These are phyloP conservation scores for Citrus sp. DNA, from an alignment of 345 rosid genomes.

Conservation along the genomic window DNA sequence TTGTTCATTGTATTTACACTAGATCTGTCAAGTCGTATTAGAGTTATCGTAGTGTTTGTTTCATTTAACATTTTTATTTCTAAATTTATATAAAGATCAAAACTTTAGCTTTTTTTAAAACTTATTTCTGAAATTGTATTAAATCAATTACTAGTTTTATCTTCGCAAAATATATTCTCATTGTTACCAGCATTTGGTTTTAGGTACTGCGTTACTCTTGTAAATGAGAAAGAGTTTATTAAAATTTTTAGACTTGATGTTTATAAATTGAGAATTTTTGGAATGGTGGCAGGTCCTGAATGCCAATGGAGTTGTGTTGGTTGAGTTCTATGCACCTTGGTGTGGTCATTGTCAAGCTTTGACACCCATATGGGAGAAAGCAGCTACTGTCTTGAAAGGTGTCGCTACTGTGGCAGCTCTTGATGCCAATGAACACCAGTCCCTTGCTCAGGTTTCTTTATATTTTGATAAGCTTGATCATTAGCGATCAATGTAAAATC, in stretches of 20 bases:
- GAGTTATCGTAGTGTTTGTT: neutral
- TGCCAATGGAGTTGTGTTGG: conserved; percentile 80
- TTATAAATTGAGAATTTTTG: neutral
- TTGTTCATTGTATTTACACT: neutral
- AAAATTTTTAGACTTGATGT: neutral
- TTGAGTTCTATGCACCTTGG: conserved; percentile 99
- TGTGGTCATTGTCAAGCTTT: conserved; percentile 96
- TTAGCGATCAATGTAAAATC: neutral
- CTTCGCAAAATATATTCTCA: neutral
- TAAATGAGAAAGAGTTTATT: neutral
- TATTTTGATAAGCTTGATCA: neutral
- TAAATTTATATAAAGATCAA: neutral
- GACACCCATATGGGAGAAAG: conserved; percentile 96
- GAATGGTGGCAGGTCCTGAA: conserved; percentile 61
- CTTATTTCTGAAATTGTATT: neutral
- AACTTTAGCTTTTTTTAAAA: neutral
- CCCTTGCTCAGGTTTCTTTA: conserved; percentile 80
- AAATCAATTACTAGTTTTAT: neutral
- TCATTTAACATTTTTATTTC: neutral
- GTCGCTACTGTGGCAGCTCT: conserved; percentile 91
- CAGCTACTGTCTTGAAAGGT: conserved; percentile 76
- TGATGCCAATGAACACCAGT: conserved; percentile 93
- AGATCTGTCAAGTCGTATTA: conserved; percentile 8
- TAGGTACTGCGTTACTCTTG: neutral
- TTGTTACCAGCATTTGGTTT: neutral